phyloP scores from a whole-genome alignment of 768 basidiomycete species.

The Phlebiopsis gigantea region DNA sequence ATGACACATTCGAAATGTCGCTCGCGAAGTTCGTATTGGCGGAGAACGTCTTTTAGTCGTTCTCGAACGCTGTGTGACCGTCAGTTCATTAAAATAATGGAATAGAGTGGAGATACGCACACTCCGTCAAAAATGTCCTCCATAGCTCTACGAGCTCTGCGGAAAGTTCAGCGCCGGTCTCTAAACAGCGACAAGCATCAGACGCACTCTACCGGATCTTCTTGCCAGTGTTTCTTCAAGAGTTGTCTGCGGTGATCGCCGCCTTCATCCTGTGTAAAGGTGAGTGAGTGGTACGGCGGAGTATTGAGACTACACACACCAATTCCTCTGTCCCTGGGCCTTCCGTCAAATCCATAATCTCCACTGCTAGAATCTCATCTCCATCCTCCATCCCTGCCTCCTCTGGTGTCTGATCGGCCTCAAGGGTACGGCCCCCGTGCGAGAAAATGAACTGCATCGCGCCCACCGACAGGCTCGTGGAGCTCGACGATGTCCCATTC shows the following conservation, averaged over 20 bases:
- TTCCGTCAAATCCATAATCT: slow-evolving; percentile 86
- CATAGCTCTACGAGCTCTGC: slow-evolving; percentile 66
- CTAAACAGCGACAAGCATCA: not conserved
- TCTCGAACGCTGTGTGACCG: slow-evolving; percentile 61
- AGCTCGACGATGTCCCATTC: slow-evolving; percentile 30
- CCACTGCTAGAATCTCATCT: slow-evolving; percentile 85
- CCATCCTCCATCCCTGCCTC: slow-evolving; percentile 84
- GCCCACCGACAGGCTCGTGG: slow-evolving; percentile 31
- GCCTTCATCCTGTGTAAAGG: slow-evolving; percentile 49
- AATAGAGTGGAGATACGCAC: slow-evolving; percentile 41
- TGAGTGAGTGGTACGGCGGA: not conserved
- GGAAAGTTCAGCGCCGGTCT: not conserved
- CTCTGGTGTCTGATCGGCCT: slow-evolving; percentile 79
- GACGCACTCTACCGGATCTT: slow-evolving; percentile 68
- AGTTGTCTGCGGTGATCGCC: slow-evolving; percentile 60
- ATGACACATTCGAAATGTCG: slow-evolving; percentile 91
- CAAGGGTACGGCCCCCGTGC: slow-evolving; percentile 73
- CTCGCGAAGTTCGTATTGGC: slow-evolving; percentile 86
- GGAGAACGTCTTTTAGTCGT: slow-evolving; percentile 80
- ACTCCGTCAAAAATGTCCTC: slow-evolving; percentile 84
- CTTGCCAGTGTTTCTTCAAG: slow-evolving; percentile 78
- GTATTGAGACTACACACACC: slow-evolving; percentile 31
- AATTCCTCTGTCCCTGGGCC: slow-evolving; percentile 55
- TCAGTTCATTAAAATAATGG: slow-evolving; percentile 1
- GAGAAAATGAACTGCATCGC: slow-evolving; percentile 81